phyloP scores from a whole-genome alignment of 176 grass and related monocot genomes.

The Pharus latifolius region DNA sequence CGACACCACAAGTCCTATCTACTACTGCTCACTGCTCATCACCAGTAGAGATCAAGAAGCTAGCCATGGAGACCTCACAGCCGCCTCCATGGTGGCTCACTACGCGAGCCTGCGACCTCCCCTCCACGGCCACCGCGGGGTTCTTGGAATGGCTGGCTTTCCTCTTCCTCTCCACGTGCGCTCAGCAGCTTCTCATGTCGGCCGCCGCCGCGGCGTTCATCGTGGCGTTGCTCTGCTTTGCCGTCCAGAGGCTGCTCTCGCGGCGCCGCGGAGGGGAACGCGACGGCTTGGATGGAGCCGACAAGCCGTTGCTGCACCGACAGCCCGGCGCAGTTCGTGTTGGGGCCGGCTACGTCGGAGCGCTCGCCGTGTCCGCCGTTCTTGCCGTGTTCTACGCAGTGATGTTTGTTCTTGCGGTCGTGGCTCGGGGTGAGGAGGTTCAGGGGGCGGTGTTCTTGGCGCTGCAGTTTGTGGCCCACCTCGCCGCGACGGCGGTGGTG shows the following conservation, averaged over 20 bases:
- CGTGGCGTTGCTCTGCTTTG: constrained; percentile 12
- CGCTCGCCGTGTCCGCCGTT: constrained; percentile 22
- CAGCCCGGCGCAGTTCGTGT: neutral
- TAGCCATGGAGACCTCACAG: constrained; percentile 7
- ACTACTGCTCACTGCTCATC: no score
- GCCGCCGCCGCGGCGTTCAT: constrained; percentile 46
- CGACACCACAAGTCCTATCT: no score
- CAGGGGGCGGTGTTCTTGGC: constrained; percentile 46
- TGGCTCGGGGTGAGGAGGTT: neutral
- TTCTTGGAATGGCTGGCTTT: constrained; percentile 39
- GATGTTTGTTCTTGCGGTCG: constrained; percentile 23
- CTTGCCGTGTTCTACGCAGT: constrained; percentile 45
- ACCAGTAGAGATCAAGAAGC: no score
- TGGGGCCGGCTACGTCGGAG: constrained; percentile 32
- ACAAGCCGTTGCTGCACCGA: constrained; percentile 59
- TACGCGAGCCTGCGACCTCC: constrained; percentile 3
- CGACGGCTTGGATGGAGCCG: neutral
- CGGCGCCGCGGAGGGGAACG: neutral
- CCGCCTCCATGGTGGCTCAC: constrained; percentile 39
- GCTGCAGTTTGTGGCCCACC: constrained; percentile 55
- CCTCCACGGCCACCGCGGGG: neutral
- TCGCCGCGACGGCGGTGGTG: constrained; percentile 33
- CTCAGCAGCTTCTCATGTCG: constrained; percentile 49
- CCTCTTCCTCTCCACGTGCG: constrained; percentile 67
- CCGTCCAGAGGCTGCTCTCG: constrained; percentile 9